Evolutionary conservation across 805 yeast species (phyloP).

Genomic region (Candida methanosorbosa): DNA sequence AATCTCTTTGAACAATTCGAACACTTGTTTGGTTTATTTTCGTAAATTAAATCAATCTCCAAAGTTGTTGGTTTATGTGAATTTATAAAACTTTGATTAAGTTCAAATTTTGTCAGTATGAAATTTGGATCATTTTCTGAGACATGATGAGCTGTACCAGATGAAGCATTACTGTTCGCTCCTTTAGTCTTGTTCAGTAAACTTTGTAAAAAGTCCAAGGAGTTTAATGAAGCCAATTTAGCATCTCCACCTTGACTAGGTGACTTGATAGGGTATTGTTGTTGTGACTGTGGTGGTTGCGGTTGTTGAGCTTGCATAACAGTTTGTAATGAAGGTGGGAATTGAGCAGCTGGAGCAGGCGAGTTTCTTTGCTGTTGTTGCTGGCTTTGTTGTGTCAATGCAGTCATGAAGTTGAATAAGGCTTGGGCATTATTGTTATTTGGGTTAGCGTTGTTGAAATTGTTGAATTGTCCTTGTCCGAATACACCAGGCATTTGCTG

Average conservation of each 20-base stretch:
- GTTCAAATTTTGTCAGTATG: constrained; percentile 14
- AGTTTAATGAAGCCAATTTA: neutral
- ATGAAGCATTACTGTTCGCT: neutral
- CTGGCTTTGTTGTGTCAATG: constrained; percentile 8
- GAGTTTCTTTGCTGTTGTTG: constrained; percentile 3
- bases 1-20: constrained; percentile 86
- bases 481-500: constrained; percentile 14
- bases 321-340: neutral
- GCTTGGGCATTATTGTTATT: constrained; percentile 12
- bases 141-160: constrained; percentile 2
- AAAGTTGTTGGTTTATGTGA: constrained; percentile 25
- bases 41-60: constrained; percentile 37
- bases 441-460: constrained; percentile 8
- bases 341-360: neutral
- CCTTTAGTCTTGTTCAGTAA: constrained; percentile 7
- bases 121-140: neutral
- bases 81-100: constrained; percentile 29
- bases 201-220: constrained; percentile 1
- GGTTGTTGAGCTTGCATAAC: constrained; percentile 1
- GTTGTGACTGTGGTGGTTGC: constrained; percentile 1
- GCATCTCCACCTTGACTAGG: too few relatives aligned
- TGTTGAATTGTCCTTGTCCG: constrained; percentile 10
- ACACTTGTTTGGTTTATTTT: constrained; percentile 70
- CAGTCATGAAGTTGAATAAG: constrained; percentile 16
- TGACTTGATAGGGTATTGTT: constrained; percentile 3